phyloP scores from a whole-genome alignment of 106 monocot species.

The Dioscorea dumetorum region DNA sequence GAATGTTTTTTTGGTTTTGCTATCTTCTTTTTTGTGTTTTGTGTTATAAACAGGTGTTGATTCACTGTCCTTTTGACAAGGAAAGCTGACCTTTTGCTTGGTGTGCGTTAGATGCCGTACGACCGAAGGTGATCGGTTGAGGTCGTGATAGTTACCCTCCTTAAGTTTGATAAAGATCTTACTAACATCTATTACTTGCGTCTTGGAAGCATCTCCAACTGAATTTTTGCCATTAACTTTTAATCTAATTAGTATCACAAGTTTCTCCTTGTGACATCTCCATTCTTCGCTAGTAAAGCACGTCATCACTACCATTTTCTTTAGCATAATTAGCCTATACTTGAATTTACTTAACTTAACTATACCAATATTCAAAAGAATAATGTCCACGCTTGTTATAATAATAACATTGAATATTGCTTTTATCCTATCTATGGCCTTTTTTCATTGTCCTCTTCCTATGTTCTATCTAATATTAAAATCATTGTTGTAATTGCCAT shows the following conservation, averaged over 20 bases:
- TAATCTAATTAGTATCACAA: not conserved
- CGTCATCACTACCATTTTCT: not conserved
- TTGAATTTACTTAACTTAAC: not conserved
- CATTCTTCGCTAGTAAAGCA: not conserved
- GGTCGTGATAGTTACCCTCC: constrained; percentile 3
- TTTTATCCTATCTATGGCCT: no score
- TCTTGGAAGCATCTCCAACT: constrained; percentile 7
- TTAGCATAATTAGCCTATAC: not conserved
- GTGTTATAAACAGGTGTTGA: no score
- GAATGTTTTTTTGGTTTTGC: no score
- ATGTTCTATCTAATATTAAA: no score
- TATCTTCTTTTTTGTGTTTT: no score
- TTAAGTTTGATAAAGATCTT: constrained; percentile 8
- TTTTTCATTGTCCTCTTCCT: no score
- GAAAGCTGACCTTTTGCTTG: no score
- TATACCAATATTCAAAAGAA: not conserved
- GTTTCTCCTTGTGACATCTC: not conserved
- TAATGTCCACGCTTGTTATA: not conserved
- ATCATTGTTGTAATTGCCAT: not conserved
- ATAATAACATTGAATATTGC: not conserved
- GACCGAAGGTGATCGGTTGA: no score
- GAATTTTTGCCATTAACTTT: not conserved
- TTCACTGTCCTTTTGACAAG: no score
- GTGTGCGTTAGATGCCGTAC: no score
- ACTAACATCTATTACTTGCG: not conserved